Evolutionary conservation across 1,139 yeast species (phyloP).

Genomic region (Wickerhamiella infanticola): DNA sequence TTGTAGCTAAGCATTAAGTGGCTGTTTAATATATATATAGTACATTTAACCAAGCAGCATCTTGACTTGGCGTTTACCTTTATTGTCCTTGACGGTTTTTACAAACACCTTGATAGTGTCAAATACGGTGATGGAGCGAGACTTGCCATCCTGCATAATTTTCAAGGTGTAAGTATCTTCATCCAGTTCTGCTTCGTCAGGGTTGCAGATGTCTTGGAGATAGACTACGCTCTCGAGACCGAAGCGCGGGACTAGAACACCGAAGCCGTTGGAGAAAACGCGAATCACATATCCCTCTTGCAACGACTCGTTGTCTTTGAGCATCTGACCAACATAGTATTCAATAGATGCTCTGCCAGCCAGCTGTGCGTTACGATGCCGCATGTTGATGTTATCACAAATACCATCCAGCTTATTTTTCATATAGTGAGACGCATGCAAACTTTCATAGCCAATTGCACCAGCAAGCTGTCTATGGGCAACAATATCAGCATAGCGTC

Average conservation of each 20-base stretch:
- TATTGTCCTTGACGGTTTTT: constrained; percentile 62
- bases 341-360: constrained; percentile 98
- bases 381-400: constrained; percentile 75
- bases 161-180: constrained; percentile 64
- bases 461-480: constrained; percentile 97
- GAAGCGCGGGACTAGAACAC: constrained; percentile 88
- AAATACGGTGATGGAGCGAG: constrained; percentile 47
- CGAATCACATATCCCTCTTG: constrained; percentile 89
- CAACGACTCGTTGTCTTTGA: constrained; percentile 52
- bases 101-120: constrained; percentile 77
- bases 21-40: background rate
- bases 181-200: constrained; percentile 51
- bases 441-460: constrained; percentile 82
- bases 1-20: constrained; percentile 51
- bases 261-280: constrained; percentile 89
- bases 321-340: constrained; percentile 94
- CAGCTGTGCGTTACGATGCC: constrained; percentile 96
- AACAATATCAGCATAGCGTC: constrained; percentile 95
- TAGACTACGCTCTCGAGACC: constrained; percentile 92
- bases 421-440: constrained; percentile 73
- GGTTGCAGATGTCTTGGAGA: constrained; percentile 50
- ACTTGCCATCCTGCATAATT: constrained; percentile 34
- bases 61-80: constrained; percentile 89
- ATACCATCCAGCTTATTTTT: constrained; percentile 80
- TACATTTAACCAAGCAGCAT: constrained; percentile 24